phyloP scores from a whole-genome alignment of 2,329 filamentous ascomycete species.

The Ambrosiella beaveri region DNA sequence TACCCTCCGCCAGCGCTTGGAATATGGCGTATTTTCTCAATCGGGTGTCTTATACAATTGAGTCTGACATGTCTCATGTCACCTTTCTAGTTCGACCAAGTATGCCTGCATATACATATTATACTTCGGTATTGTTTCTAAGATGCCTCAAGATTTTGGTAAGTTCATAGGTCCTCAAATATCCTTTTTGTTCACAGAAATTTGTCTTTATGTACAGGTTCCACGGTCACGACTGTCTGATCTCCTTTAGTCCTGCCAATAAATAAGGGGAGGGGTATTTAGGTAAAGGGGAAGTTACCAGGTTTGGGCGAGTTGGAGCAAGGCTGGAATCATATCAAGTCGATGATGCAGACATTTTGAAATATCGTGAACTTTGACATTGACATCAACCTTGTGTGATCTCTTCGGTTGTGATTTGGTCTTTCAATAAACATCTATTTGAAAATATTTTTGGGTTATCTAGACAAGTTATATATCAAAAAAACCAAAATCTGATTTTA shows the following conservation, averaged over 20 bases:
- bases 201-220: not conserved
- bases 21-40: too few relatives aligned
- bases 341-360: not conserved
- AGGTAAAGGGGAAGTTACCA: not conserved
- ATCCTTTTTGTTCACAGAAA: too few relatives aligned
- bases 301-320: not conserved
- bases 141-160: too few relatives aligned
- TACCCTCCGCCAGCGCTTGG: too few relatives aligned
- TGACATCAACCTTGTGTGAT: not conserved
- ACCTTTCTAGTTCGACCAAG: too few relatives aligned
- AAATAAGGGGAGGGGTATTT: not conserved
- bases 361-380: not conserved
- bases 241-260: not conserved
- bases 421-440: not conserved
- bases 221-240: not conserved
- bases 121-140: too few relatives aligned
- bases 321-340: not conserved
- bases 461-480: not conserved
- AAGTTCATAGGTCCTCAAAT: too few relatives aligned
- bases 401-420: not conserved
- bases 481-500: not conserved
- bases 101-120: too few relatives aligned
- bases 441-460: not conserved
- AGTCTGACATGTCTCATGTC: too few relatives aligned
- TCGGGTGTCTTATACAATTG: too few relatives aligned